Evolutionary conservation across 176 grass and related monocot species (phyloP), one percentile per base, ranked within the genome.

Genomic region (Raddia guianensis): DNA sequence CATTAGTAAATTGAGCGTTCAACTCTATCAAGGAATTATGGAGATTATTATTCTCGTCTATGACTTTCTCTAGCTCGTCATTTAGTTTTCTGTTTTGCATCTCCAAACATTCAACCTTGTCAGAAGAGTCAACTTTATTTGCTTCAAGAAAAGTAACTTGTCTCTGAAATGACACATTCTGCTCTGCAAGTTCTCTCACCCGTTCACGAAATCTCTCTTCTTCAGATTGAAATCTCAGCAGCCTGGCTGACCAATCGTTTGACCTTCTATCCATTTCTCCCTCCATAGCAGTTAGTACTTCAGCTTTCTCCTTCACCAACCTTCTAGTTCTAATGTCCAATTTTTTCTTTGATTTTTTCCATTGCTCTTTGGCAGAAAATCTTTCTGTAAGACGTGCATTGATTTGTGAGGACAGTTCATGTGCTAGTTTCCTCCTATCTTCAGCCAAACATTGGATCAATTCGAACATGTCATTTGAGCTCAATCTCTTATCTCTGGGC

Each of bases 91-190:
- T 87, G 48, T 81, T 71, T 70, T 87, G 80, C 18, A 61, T 75
- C 73, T 98, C 88, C 12, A 87, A 86, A 79, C 81, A 86, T 51
- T 63, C 40, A 40, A 78, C 47, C 61, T 70, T 86, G 27, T 46
- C 54, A 48, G 75, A 79, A 44, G 52, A 27, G 19, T 90, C 88
- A 51, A 68, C 73, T 72, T 84, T 87, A 55, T 80, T 83, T 76
- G 80, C 84, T 80, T 94, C 90, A 73, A 92, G 85, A 74, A 63
- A 88, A 72, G 89, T 91, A 84, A 94, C 70, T 75, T 98, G 92
- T 87, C 95, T 92, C 81, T 98, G 95, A 80, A 98, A 87, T 40
- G 92, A 83, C 53, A 98, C 92, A 83, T 98, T 98, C 66, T 98
- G 86, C 69, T 98, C 95, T 51, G 95, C 95, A 55, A 98, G 90